Evolutionary conservation across 768 basidiomycete genomes (phyloP).

Genomic region (Trametes coccinea): DNA sequence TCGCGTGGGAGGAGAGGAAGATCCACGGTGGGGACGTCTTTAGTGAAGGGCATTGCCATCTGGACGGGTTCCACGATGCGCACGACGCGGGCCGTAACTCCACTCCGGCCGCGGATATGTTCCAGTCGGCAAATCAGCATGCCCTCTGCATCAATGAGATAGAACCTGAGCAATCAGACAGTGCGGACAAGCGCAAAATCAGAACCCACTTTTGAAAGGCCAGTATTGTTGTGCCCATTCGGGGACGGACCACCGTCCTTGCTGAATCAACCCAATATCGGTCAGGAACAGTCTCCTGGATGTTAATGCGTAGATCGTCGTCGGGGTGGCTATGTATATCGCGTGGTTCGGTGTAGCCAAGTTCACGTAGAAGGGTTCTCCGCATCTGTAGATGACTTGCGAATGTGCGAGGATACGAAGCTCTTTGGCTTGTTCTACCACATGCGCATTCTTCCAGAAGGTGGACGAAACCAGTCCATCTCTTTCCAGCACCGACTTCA

Average conservation of each 20-base stretch:
- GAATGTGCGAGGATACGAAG: background rate
- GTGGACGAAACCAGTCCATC: background rate
- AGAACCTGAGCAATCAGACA: too few relatives aligned
- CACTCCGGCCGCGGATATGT: background rate
- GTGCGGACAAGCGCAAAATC: too few relatives aligned
- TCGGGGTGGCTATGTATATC: background rate
- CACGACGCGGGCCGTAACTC: background rate
- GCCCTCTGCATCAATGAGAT: background rate
- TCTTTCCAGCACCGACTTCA: background rate
- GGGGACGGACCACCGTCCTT: too few relatives aligned
- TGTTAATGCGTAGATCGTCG: background rate
- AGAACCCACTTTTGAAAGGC: background rate
- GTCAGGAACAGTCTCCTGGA: background rate
- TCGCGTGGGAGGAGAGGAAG: background rate
- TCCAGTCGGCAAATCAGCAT: background rate
- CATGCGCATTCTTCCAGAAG: background rate
- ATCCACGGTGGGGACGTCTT: background rate
- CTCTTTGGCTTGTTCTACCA: background rate
- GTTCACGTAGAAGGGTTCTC: conserved; percentile 7
- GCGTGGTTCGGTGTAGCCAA: background rate
- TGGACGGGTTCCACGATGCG: conserved; percentile 11
- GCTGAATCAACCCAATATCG: background rate
- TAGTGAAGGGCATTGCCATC: background rate
- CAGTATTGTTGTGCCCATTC: background rate
- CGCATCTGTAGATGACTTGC: background rate